Evolutionary conservation across 495 filamentous ascomycete genomes (phyloP).

Genomic region (Penicillium ucsense): DNA sequence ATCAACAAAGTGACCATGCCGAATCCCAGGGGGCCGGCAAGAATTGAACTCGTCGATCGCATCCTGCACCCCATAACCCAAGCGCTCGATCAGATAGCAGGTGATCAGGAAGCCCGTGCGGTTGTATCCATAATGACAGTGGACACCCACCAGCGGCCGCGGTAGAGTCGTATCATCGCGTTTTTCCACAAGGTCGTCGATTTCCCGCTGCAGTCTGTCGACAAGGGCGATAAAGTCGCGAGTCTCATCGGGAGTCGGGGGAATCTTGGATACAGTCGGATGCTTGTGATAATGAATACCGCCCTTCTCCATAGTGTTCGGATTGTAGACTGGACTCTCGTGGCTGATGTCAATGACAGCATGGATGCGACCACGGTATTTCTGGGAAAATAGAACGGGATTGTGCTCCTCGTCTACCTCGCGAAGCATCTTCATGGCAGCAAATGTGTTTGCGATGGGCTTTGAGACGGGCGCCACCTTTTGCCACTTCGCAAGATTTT

Average conservation of each 20-base stretch:
- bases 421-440: conserved; percentile 79
- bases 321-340: conserved; percentile 76
- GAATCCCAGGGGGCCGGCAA: conserved; percentile 71
- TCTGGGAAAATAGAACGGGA: conserved; percentile 59
- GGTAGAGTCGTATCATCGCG: conserved; percentile 36
- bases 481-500: conserved; percentile 90
- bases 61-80: conserved; percentile 59
- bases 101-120: conserved; percentile 84
- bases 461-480: conserved; percentile 65
- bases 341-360: conserved; percentile 84
- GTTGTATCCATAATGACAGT: conserved; percentile 95
- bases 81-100: conserved; percentile 81
- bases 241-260: conserved; percentile 68
- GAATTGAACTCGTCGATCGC: conserved; percentile 74
- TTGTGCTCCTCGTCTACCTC: conserved; percentile 79
- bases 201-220: conserved; percentile 50
- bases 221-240: conserved; percentile 68
- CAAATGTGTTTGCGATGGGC: conserved; percentile 65
- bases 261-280: conserved; percentile 85
- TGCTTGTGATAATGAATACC: conserved; percentile 80
- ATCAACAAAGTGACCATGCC: conserved; percentile 83
- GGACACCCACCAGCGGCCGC: conserved; percentile 62
- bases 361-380: conserved; percentile 56
- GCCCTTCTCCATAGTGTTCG: conserved; percentile 57
- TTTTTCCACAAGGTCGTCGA: conserved; percentile 28